Conservation (phyloP, 176 grass and related monocot species). For the Zea mays region DNA sequence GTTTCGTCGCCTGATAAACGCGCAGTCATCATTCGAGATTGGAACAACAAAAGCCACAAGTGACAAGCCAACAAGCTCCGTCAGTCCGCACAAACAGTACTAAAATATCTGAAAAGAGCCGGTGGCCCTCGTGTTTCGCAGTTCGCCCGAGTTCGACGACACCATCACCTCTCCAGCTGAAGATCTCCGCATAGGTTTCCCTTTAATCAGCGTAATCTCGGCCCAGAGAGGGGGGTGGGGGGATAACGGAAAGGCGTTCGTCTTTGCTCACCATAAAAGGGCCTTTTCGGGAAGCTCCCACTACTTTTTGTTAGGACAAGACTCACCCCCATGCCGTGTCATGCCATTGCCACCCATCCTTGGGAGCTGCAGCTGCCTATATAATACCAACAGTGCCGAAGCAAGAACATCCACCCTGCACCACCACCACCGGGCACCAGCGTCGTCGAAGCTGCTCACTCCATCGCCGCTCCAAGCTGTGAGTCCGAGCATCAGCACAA, state of each 20-base stretch:
- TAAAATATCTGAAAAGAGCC: neutral
- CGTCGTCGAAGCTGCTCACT: no score
- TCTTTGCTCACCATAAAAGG: neutral
- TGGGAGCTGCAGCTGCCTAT: neutral
- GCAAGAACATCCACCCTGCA: neutral
- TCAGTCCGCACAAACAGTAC: neutral
- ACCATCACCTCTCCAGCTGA: conserved; percentile 16
- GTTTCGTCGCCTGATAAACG: neutral
- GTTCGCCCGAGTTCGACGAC: conserved; percentile 24
- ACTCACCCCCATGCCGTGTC: neutral
- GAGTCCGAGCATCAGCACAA: neutral
- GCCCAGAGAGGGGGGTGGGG: conserved; percentile 2
- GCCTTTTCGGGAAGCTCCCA: conserved; percentile 25
- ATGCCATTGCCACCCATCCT: neutral
- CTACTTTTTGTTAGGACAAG: conserved; percentile 28
- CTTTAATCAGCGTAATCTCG: neutral
- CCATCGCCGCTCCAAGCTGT: no score
- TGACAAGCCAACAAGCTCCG: neutral
- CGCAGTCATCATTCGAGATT: neutral
- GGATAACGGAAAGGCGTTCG: conserved; percentile 21
- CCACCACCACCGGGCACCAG: no score
- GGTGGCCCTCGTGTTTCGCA: neutral
- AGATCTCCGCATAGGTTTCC: neutral
- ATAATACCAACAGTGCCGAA: conserved; percentile 23
- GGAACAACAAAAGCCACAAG: neutral